Evolutionary conservation across 208 protist genomes (phyloP), one percentile per base, ranked within the genome.

Genomic region (Wallacemonas collosoma): DNA sequence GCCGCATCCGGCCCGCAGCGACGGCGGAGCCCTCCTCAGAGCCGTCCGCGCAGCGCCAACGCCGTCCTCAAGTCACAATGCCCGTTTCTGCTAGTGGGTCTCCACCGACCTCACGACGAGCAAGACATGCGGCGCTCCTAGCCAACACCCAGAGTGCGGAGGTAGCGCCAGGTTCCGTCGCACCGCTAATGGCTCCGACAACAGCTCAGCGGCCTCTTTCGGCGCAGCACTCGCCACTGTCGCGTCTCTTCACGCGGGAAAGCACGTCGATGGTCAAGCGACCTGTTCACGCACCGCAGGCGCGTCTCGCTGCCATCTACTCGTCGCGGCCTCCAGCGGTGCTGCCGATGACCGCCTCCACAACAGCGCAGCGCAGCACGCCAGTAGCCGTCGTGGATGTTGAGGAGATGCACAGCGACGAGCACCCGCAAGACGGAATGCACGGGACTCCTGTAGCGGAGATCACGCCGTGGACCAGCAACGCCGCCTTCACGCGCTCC

Each of bases 211-310:
- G 26, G 26, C 26, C 26, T 26, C 26, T 15, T 15, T 53, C 53
- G n/a, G 53, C 53, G 6, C 53, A 58, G 53, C 53, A 8, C 0
- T 58, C 53, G 6, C 53, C 53, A 6, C 53, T 58, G 6, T 36
- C 53, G 53, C 53, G 53, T 36, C 53, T 58, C 6, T 15, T 58
- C 26, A n/a, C 53, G 6, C 14, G 14, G 39, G 7, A 6, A 6
- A 38, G 8, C 60, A 11, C 60, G 41, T 38, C 60, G 60, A 50
- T 65, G 60, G 53, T 58, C 14, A 58, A 58, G 53, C 53, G 53
- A 38, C 53, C 53, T 1, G 53, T 58, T 5, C 11, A 8, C 9
- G 53, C 14, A 5, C 6, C 53, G 53, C 53, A 36, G 26, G 53
- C 11, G 53, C 9, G 14, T 7, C 11, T 58, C 6, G 53, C 53